phyloP scores from a whole-genome alignment of 1,284 basidiomycete species.

The Fomitopsis schrenkii region DNA sequence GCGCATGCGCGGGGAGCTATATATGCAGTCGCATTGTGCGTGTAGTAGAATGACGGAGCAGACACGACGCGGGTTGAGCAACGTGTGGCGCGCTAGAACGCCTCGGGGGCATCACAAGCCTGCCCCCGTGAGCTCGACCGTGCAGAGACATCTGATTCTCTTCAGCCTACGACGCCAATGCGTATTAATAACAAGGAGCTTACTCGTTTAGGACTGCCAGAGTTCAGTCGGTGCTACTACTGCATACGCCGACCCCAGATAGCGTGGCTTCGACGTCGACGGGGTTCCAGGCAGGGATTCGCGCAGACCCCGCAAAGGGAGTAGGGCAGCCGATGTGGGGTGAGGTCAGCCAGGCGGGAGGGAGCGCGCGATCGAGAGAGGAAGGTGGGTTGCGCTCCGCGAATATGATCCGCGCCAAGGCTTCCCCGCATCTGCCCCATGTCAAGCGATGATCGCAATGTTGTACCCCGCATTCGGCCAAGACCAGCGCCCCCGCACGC shows the following conservation, averaged over 20 bases:
- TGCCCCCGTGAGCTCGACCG: neutral
- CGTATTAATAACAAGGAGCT: neutral
- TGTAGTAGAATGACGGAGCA: too few relatives aligned
- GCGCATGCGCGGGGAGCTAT: too few relatives aligned
- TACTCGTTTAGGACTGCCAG: neutral
- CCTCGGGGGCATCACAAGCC: neutral
- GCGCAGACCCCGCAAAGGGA: neutral
- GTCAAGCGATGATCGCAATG: neutral
- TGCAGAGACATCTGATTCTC: neutral
- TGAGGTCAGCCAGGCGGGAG: neutral
- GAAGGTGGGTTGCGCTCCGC: neutral
- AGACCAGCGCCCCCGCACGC: neutral
- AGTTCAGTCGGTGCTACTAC: too few relatives aligned
- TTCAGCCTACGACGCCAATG: neutral
- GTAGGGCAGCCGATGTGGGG: neutral
- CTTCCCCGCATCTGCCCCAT: neutral
- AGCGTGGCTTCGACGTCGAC: too few relatives aligned
- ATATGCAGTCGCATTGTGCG: too few relatives aligned
- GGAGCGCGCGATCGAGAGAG: neutral
- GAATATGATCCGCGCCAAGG: neutral
- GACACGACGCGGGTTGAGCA: too few relatives aligned
- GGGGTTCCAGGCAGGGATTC: neutral
- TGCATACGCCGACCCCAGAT: too few relatives aligned
- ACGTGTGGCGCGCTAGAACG: neutral
- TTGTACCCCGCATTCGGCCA: neutral